These are phyloP conservation scores for Coleophoma cylindrospora DNA, from an alignment of 2,329 filamentous ascomycete genomes.

Conservation along the genomic window DNA sequence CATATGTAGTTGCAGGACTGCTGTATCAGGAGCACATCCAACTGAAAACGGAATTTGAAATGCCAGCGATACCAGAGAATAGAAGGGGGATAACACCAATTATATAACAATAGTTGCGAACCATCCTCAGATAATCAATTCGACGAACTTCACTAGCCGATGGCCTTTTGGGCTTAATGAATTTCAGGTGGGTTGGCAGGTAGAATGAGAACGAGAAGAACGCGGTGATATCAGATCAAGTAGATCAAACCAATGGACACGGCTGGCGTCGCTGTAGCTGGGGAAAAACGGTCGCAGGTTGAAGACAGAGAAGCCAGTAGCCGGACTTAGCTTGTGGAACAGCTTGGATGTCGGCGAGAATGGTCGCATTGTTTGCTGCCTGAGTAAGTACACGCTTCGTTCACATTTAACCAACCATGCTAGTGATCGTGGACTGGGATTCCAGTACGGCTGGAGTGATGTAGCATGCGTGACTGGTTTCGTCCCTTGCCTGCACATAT, in stretches of 20 bases:
- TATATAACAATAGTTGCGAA: slow-evolving; percentile 51
- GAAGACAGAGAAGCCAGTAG: slow-evolving; percentile 47
- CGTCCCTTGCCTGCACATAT: slow-evolving; percentile 48
- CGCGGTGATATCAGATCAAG: slow-evolving; percentile 60
- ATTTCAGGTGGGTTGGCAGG: slow-evolving; percentile 56
- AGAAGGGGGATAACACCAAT: slow-evolving; percentile 56
- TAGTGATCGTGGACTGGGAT: slow-evolving; percentile 5
- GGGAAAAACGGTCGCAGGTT: slow-evolving; percentile 58
- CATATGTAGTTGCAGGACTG: slow-evolving; percentile 48
- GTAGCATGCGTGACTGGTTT: slow-evolving; percentile 47
- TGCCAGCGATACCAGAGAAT: slow-evolving; percentile 57
- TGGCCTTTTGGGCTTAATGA: slow-evolving; percentile 42
- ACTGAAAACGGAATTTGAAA: slow-evolving; percentile 57
- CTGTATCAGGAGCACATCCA: slow-evolving; percentile 35
- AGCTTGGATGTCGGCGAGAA: slow-evolving; percentile 35
- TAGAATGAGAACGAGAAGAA: slow-evolving; percentile 65
- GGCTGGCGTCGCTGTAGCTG: slow-evolving; percentile 47
- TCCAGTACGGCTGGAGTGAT: slow-evolving; percentile 36
- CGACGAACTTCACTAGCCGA: slow-evolving; percentile 40
- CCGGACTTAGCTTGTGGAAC: slow-evolving; percentile 52
- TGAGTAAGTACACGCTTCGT: slow-evolving; percentile 20
- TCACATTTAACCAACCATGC: slow-evolving; percentile 25
- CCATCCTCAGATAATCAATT: slow-evolving; percentile 55
- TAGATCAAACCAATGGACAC: slow-evolving; percentile 62
- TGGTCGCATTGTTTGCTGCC: slow-evolving; percentile 22